phyloP scores from a whole-genome alignment of 2,329 filamentous ascomycete genomes.

The Dactylonectria estremocensis region DNA sequence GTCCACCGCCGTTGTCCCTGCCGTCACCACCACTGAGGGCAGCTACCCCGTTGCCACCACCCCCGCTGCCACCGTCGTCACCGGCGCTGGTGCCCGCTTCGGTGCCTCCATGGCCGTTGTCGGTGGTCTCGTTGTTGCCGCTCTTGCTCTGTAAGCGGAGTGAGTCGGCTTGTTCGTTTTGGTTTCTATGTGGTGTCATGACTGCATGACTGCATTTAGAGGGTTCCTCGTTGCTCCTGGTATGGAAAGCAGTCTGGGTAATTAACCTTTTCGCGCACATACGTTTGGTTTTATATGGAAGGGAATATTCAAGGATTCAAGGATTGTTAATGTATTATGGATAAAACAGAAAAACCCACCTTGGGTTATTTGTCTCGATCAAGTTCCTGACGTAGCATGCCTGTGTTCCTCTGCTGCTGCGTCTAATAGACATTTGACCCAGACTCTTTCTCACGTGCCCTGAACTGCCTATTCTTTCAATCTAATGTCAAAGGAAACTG shows the following conservation, averaged over 20 bases:
- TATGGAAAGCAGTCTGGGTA: constrained; percentile 46
- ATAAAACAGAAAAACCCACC: constrained; percentile 48
- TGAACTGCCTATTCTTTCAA: neutral
- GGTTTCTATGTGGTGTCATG: constrained; percentile 48
- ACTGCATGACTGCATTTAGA: constrained; percentile 52
- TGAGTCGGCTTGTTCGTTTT: constrained; percentile 35
- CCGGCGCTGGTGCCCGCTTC: constrained; percentile 49
- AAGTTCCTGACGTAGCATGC: constrained; percentile 47
- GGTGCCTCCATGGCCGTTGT: constrained; percentile 58
- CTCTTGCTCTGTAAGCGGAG: constrained; percentile 60
- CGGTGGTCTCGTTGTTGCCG: constrained; percentile 58
- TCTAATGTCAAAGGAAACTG: neutral
- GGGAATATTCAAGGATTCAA: constrained; percentile 38
- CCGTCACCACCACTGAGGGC: constrained; percentile 37
- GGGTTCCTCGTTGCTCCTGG: constrained; percentile 47
- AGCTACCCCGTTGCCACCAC: constrained; percentile 34
- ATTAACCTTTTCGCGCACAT: constrained; percentile 49
- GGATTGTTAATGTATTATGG: constrained; percentile 52
- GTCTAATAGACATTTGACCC: constrained; percentile 50
- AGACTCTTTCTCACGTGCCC: constrained; percentile 17
- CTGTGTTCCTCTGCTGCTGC: constrained; percentile 46
- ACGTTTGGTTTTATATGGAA: constrained; percentile 47
- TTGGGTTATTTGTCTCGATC: constrained; percentile 48
- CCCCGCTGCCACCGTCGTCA: constrained; percentile 30
- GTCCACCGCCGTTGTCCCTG: constrained; percentile 46